These are phyloP conservation scores for Uromyces viciae-fabae DNA, from an alignment of 1,284 basidiomycete genomes.

Conservation along the genomic window DNA sequence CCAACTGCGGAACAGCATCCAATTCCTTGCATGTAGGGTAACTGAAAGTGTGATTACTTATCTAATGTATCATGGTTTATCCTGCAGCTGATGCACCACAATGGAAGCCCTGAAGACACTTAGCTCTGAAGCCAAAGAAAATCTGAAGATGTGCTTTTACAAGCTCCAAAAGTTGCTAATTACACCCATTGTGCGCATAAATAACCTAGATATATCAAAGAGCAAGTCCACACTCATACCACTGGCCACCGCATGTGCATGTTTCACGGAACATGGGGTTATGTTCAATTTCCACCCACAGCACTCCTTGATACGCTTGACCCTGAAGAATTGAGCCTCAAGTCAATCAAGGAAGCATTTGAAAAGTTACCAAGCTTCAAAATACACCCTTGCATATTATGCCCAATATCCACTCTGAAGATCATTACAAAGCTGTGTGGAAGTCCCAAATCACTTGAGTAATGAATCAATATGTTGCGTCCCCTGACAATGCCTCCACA, in stretches of 20 bases:
- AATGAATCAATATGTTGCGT: neutral
- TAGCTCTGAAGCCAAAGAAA: neutral
- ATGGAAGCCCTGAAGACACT: neutral
- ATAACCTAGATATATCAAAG: conserved; percentile 26
- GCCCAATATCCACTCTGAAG: neutral
- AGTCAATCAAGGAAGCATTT: neutral
- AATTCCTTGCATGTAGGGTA: neutral
- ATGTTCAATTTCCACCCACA: neutral
- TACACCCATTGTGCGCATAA: neutral
- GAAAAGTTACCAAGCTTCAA: neutral
- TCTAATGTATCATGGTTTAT: neutral
- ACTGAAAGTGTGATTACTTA: neutral
- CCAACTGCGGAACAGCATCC: neutral
- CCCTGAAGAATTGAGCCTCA: neutral
- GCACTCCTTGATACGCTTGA: neutral
- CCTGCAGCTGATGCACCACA: neutral
- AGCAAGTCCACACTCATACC: neutral
- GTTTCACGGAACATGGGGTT: conserved; percentile 18
- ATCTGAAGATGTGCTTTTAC: neutral
- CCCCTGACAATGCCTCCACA: neutral
- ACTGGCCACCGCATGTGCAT: neutral
- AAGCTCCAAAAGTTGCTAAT: neutral
- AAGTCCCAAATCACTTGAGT: neutral
- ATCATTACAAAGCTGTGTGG: neutral
- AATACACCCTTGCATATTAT: neutral